Evolutionary conservation across 2,329 filamentous ascomycete species (phyloP), one percentile per base, ranked within the genome.

Genomic region (Epichloe baconii): DNA sequence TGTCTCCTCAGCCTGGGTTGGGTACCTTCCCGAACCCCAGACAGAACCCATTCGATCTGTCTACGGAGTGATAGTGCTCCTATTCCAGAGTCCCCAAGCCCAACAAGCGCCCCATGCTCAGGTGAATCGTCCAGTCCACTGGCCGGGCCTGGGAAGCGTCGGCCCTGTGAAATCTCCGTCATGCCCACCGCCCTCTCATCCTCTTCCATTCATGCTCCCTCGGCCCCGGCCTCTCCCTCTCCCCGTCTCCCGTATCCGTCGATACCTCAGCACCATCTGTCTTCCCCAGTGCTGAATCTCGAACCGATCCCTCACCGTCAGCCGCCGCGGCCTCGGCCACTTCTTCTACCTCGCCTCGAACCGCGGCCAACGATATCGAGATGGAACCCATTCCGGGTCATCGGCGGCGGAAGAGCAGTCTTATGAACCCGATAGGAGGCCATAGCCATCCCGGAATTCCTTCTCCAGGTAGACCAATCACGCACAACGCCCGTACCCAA

Each of bases 351-450:
- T 56, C 53, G 14, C 42, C 53, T n/a, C 54, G 49, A 50, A 50
- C 52, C 47, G 52, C 55, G 42, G 55, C 55, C 55, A 66, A 69
- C 56, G 70, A 72, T 54, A 76, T 80, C 57, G 77, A 80, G 67
- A 79, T 80, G 75, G 76, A 73, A 55, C 66, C 75, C 38, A 69
- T 80, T 55, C 59, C 63, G n/a, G 71, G 75, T 58, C 76, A 79
- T 59, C 73, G 76, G 42, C 73, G 77, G 53, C 75, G 77, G 44
- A 71, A 75, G 53, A 80, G 76, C 66, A 79, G 76, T 55, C 64
- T 79, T 23, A 73, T 74, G 59, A 71, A 69, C 55, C 66, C 69
- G 21, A 61, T 58, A 44, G 62, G 58, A 21, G 43, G 52, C 23
- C 44, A 48, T 38, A 48, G 40, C 52, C 58, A 45, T 54, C 62